Conservation (phyloP, 108 stramenopile species). For the Hondaea fermentalgiana region DNA sequence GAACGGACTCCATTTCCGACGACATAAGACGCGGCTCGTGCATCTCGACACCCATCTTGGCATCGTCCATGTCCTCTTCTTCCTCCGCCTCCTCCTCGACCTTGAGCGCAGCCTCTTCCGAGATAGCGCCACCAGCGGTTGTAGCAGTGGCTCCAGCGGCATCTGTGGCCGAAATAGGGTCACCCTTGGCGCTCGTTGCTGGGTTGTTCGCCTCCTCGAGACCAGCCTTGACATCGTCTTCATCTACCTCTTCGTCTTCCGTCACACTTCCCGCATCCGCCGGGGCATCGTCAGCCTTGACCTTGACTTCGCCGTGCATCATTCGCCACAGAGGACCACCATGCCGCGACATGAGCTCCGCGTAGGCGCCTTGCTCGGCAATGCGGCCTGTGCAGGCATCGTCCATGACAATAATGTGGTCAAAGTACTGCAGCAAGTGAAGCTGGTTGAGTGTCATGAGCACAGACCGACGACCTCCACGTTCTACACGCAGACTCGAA, state of each 20-base stretch:
- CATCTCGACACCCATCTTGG: background rate
- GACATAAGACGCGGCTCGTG: background rate
- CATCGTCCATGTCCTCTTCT: background rate
- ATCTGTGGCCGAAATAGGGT: no score
- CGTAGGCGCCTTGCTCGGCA: background rate
- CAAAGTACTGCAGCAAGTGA: background rate
- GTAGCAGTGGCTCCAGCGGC: no score
- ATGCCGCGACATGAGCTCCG: background rate
- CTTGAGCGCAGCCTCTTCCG: no score
- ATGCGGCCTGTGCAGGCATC: background rate
- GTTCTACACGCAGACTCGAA: background rate
- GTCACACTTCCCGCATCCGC: background rate
- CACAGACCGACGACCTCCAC: background rate
- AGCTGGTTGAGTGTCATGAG: slow-evolving; percentile 19
- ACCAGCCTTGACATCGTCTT: no score
- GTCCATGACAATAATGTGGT: background rate
- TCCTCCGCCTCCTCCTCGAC: no score
- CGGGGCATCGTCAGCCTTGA: background rate
- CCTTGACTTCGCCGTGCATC: background rate
- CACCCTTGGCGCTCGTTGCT: no score
- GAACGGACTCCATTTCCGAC: background rate
- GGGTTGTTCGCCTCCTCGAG: no score
- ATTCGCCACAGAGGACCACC: background rate
- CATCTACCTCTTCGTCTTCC: background rate
- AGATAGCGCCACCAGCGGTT: no score